phyloP scores from a whole-genome alignment of 768 basidiomycete species.

The Auricularia cornea region DNA sequence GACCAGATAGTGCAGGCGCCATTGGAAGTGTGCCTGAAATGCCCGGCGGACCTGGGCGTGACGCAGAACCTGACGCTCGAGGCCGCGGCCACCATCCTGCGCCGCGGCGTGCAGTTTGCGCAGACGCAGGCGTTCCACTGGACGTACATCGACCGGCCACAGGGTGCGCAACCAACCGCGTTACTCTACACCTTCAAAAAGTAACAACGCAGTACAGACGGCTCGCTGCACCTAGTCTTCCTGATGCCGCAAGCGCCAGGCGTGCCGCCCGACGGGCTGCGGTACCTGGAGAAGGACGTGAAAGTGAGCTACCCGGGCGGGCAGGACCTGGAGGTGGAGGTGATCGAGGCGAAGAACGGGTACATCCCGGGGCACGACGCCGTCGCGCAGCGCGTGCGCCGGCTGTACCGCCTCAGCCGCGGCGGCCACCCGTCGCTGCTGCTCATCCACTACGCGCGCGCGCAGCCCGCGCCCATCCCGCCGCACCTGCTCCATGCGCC shows the following conservation, averaged over 20 bases:
- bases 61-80: conserved; percentile 48
- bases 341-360: conserved; percentile 63
- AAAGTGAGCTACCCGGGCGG: conserved; percentile 19
- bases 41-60: not conserved
- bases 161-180: conserved; percentile 36
- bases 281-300: conserved; percentile 66
- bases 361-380: conserved; percentile 65
- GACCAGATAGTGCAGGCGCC: no score
- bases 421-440: conserved; percentile 68
- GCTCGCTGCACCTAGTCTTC: conserved; percentile 58
- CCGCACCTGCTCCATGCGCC: conserved; percentile 52
- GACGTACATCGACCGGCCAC: conserved; percentile 71
- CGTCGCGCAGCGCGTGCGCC: conserved; percentile 56
- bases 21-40: not conserved
- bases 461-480: conserved; percentile 40
- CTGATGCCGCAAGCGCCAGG: conserved; percentile 37
- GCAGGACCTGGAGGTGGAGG: conserved; percentile 51
- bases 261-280: conserved; percentile 70
- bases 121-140: conserved; percentile 56
- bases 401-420: conserved; percentile 64
- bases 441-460: conserved; percentile 65
- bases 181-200: not conserved
- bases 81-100: conserved; percentile 49
- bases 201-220: conserved; percentile 36
- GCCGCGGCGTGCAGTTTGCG: conserved; percentile 50